Percentiles rank a stretch among this genome's conserved stretches.
These are phyloP conservation scores for Lasiosphaeris hirsuta DNA, from an alignment of 495 filamentous ascomycete genomes.

Conservation along the genomic window DNA sequence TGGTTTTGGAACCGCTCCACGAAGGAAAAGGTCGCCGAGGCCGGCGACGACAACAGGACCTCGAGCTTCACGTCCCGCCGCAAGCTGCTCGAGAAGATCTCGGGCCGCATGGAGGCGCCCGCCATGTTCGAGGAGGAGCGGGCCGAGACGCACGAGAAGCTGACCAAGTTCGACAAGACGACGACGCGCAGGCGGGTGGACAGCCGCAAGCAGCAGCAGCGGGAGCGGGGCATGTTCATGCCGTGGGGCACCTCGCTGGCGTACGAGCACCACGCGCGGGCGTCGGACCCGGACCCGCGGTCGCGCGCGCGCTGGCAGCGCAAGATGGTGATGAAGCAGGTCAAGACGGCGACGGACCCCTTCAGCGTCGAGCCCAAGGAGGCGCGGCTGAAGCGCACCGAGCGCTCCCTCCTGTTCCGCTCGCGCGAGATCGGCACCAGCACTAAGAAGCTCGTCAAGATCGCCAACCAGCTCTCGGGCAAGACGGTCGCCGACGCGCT, in stretches of 20 bases:
- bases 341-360: constrained; percentile 45
- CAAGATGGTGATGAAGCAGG: constrained; percentile 72
- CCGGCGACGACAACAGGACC: constrained; percentile 25
- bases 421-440: constrained; percentile 71
- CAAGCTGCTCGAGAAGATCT: constrained; percentile 29
- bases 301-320: constrained; percentile 68
- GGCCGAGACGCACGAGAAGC: too few species aligned
- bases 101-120: constrained; percentile 29
- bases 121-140: constrained; percentile 61
- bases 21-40: constrained; percentile 9
- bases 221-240: constrained; percentile 1
- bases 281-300: constrained; percentile 66
- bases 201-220: background rate
- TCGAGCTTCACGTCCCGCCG: too few species aligned
- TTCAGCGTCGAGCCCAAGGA: constrained; percentile 63
- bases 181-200: constrained; percentile 3
- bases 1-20: constrained; percentile 29
- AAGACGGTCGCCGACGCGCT: constrained; percentile 92
- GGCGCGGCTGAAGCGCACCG: constrained; percentile 65
- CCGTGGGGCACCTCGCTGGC: constrained; percentile 25
- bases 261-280: constrained; percentile 49
- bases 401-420: constrained; percentile 62
- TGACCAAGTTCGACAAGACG: constrained; percentile 20
- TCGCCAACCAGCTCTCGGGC: constrained; percentile 83
- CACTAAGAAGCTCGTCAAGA: constrained; percentile 79